Percentiles rank a stretch among this genome's conserved stretches.
Evolutionary conservation across 2,329 filamentous ascomycete genomes (phyloP).

Genomic region (Harringtonia aguacate): DNA sequence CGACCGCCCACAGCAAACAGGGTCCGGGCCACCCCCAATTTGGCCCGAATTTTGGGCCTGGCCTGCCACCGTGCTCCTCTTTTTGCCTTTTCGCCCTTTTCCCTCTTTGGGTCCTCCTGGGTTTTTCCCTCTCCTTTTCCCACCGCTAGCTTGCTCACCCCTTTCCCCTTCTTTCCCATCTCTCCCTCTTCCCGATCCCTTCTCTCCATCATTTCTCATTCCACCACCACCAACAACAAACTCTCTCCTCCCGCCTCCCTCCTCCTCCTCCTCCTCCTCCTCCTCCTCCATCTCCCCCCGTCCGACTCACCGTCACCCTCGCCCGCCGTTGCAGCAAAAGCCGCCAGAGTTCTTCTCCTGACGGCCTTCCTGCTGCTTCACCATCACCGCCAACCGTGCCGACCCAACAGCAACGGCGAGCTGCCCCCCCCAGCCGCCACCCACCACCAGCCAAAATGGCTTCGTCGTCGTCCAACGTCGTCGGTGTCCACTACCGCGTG

Average conservation of each 20-base stretch:
- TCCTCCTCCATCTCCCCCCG: background rate
- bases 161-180: background rate
- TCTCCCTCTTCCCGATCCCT: background rate
- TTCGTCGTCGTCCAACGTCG: constrained; percentile 88
- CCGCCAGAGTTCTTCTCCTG: background rate
- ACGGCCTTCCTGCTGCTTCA: background rate
- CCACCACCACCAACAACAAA: too few relatives aligned
- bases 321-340: background rate
- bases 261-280: background rate
- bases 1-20: background rate
- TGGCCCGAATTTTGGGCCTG: background rate
- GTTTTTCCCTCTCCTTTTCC: background rate
- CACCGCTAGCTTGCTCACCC: background rate
- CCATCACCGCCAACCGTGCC: background rate
- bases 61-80: background rate
- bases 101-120: background rate
- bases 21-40: background rate
- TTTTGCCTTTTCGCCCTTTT: background rate
- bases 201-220: background rate
- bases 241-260: background rate
- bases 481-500: constrained; percentile 96
- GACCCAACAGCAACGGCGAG: background rate
- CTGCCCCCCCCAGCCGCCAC: background rate
- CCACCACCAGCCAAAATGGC: constrained; percentile 47
- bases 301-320: background rate